Base-by-base conservation (phyloP, 306 rosid genomes). In the Malus orientalis region DNA sequence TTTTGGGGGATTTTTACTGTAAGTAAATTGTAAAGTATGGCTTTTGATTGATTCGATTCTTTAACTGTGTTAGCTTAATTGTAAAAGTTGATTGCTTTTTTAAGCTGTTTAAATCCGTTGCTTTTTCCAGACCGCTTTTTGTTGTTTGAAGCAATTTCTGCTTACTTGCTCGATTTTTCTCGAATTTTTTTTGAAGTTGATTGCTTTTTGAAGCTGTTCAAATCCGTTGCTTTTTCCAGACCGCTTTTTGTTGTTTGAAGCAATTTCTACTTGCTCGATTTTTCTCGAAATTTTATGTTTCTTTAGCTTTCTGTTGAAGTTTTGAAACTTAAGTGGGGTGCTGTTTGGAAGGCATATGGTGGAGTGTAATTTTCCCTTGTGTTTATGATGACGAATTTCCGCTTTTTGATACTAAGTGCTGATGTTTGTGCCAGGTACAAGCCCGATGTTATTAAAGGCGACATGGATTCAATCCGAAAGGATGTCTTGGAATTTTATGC, bases 391-490 rank as follows among this genome's bases (percentile, higher is more conserved):
- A 30, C 7, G 22, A 67, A 51, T 51, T 29, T 70, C 15, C 6
- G 23, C 38, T 3, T 30, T 55, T 11, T 60, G 80, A 64, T 78
- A 57, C 75, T 38, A 68, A 85, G 76, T 70, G 71, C 30, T 32
- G 16, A 30, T 40, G 60, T 45, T 80, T 75, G 73, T 73, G 55
- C 55, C 85, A 95, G 99, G 88, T 89, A 86, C 89, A 88, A 82
- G 87, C 99, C 99, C 2, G 97, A 95, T 81, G 93, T 83, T 71
- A 92, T 95, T 54, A 89, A 88, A 79, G 99, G 99, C 58, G 99
- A 95, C 74, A 82, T 95, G 99, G 99, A 95, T 79, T 95, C 99
- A 70, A 80, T 91, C 69, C 85, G 93, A 66, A 44, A 78, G 67
- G 99, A 95, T 32, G 97, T 95, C 73, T 85, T 92, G 49, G 92